Evolutionary conservation across 2,329 filamentous ascomycete genomes (phyloP).

Genomic region (Fusarium chuoi): DNA sequence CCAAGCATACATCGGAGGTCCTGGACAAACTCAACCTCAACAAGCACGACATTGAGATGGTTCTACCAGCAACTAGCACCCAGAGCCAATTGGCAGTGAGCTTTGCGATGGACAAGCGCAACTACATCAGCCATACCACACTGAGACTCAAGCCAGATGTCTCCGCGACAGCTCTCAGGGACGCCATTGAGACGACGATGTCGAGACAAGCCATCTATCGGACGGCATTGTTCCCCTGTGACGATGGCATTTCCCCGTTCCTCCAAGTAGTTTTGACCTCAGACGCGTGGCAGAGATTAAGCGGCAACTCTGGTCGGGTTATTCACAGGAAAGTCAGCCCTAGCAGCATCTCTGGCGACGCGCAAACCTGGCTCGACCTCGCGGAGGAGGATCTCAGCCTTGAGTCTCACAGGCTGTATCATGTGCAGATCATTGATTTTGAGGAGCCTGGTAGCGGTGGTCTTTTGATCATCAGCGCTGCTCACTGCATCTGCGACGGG

Average conservation of each 20-base stretch:
- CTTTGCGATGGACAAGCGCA: slow-evolving; percentile 16
- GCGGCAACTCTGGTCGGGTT: background rate
- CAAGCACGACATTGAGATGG: background rate
- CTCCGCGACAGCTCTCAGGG: background rate
- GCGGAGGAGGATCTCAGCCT: background rate
- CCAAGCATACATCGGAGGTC: background rate
- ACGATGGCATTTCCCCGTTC: slow-evolving; percentile 8
- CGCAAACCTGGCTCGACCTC: background rate
- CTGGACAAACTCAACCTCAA: background rate
- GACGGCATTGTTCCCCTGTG: background rate
- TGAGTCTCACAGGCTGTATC: background rate
- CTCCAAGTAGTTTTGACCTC: background rate
- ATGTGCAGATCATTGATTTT: background rate
- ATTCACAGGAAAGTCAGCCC: background rate
- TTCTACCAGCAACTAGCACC: slow-evolving; percentile 10
- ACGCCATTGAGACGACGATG: background rate
- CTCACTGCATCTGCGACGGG: slow-evolving; percentile 22
- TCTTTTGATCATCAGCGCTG: slow-evolving; percentile 3
- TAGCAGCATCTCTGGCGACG: rapidly evolving
- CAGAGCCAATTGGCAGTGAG: slow-evolving; percentile 24
- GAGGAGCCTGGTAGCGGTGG: background rate
- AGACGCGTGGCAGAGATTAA: background rate
- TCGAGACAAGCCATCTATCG: slow-evolving; percentile 15
- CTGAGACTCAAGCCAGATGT: background rate
- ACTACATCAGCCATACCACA: slow-evolving; percentile 17